Base-by-base conservation (phyloP, 176 grass and related monocot genomes). In the Poa annua region DNA sequence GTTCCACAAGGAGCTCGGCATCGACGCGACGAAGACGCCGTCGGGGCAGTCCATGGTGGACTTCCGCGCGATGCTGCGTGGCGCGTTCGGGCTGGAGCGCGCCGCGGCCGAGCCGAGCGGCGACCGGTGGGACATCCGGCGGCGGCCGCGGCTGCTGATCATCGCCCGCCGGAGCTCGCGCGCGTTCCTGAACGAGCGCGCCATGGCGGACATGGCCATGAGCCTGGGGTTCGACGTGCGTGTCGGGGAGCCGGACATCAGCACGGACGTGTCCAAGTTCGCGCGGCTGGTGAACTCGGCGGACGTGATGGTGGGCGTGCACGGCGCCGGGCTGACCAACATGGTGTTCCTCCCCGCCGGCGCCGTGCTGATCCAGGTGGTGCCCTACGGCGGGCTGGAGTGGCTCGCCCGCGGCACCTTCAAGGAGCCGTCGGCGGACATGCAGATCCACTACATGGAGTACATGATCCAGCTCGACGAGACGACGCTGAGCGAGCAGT, bases 221-320 rank as follows among this genome's bases (percentile, higher is more conserved):
- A 94, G 89, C 75, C 74, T 94, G 8, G 89, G 92, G 1, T 94
- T 89, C 92, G 89, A 94, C 74, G 92, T 92, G 63, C 81, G 96
- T 7, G 51, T 87, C 1, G 93, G 89, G 1, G 87, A 96, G 85
- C 96, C 93, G 16, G 91, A 95, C 34, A 47, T 66, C 19, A 92
- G 71, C 82, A 87, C 91, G 47, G 96, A 98, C 51, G 85, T 90
- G 53, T 75, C 83, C 62, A 85, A 88, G 87, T 96, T 98, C 83
- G 87, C 96, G 8, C 80, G 96, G 62, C 88, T 96, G 80, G 96
- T 98, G 80, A 98, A 98, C 80, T 93, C 93, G 25, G 89, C 89
- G 71, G 96, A 98, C 88, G 96, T 98, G 49, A 95, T 98, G 96
- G 85, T 98, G 53, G 96, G 96, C 19, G 96, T 95, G 25, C 96